phyloP scores from a whole-genome alignment of 306 rosid species.

The Vigna mungo region DNA sequence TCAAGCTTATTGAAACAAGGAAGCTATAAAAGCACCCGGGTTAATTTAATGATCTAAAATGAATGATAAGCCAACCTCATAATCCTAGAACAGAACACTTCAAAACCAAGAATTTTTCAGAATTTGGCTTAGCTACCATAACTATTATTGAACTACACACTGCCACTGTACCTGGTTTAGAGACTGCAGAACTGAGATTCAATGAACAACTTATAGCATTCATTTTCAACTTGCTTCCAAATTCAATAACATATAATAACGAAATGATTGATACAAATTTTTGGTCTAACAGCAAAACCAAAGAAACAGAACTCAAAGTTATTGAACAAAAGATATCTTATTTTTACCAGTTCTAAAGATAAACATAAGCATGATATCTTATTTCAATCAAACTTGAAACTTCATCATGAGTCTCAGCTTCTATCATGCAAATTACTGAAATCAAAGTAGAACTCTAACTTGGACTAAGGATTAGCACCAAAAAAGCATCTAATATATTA shows the following conservation, averaged over 20 bases:
- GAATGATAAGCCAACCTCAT: background rate
- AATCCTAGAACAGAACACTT: background rate
- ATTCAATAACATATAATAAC: background rate
- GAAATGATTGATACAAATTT: background rate
- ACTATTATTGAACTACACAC: background rate
- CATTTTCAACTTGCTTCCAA: background rate
- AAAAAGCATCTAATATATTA: background rate
- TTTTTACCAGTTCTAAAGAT: too few relatives aligned
- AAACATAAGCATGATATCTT: background rate
- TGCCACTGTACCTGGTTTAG: background rate
- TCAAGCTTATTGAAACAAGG: background rate
- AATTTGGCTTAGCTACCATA: background rate
- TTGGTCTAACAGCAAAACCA: background rate
- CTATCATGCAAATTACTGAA: background rate
- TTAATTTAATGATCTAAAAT: background rate
- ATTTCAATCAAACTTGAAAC: background rate
- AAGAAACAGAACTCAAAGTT: background rate
- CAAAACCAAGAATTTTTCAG: background rate
- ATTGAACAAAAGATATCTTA: too few relatives aligned
- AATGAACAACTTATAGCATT: background rate
- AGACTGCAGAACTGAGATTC: slow-evolving; percentile 2
- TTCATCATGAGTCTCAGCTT: background rate
- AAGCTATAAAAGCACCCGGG: background rate
- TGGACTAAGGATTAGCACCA: background rate
- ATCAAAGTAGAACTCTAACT: background rate